Percentiles rank a stretch among this genome's conserved stretches.
These are phyloP conservation scores for Flaveria brownii DNA, from an alignment of 129 eudicot species.

Conservation along the genomic window DNA sequence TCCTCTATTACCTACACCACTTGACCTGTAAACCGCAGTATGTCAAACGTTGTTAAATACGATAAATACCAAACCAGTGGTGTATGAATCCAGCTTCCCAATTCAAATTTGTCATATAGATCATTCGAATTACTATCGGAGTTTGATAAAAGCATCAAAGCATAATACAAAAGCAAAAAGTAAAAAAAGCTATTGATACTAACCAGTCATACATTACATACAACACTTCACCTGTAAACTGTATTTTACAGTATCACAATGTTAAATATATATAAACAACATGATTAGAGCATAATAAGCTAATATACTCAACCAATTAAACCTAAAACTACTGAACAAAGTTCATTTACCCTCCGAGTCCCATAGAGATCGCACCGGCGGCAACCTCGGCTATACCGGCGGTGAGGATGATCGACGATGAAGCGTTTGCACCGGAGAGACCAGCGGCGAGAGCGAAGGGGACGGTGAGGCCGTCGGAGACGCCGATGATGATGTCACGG, in stretches of 20 bases:
- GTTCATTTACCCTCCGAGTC: slow-evolving; percentile 81
- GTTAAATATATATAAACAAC: no score
- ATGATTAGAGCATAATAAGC: neutral
- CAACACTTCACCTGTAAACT: no score
- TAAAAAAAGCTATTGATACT: neutral
- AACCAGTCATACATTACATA: no score
- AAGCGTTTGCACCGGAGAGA: slow-evolving; percentile 89
- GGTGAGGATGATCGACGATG: slow-evolving; percentile 79
- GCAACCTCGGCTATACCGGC: slow-evolving; percentile 98
- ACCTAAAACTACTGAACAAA: neutral
- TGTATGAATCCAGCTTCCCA: no score
- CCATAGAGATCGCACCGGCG: slow-evolving; percentile 98
- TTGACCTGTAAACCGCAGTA: no score
- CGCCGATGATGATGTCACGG: slow-evolving; percentile 93
- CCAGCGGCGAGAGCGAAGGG: slow-evolving; percentile 99
- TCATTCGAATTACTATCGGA: neutral
- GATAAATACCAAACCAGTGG: no score
- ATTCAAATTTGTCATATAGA: neutral
- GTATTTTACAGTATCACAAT: no score
- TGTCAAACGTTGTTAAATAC: no score
- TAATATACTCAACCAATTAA: neutral
- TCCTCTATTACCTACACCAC: no score
- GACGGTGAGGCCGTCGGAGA: slow-evolving; percentile 95
- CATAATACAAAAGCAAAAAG: neutral
- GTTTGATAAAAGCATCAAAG: slow-evolving; percentile 14